A percentile compares a stretch with the other conserved stretches of the same genome.
These are phyloP conservation scores for Leccinum truebloodii DNA, from an alignment of 768 basidiomycete species.

Conservation along the genomic window DNA sequence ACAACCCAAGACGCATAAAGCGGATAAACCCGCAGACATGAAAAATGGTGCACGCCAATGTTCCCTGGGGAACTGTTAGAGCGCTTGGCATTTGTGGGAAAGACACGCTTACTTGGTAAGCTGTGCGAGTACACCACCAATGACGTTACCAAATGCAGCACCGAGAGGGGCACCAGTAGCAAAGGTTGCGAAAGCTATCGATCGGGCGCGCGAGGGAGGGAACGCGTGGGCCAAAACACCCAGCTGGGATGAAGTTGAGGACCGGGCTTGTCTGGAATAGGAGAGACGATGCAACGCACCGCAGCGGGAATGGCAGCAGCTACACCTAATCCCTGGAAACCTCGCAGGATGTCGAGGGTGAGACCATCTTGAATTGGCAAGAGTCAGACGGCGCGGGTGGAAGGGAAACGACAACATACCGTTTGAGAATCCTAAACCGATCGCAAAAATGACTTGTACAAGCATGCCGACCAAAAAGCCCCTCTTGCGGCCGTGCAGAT, in stretches of 20 bases:
- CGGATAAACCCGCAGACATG: constrained; percentile 57
- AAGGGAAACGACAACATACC: constrained; percentile 32
- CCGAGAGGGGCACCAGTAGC: constrained; percentile 85
- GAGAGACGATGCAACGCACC: constrained; percentile 39
- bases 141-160: constrained; percentile 62
- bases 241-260: constrained; percentile 41
- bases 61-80: constrained; percentile 16
- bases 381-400: too few relatives aligned
- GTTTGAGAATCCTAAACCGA: constrained; percentile 67
- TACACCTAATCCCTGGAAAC: constrained; percentile 78
- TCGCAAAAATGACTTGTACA: constrained; percentile 53
- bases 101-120: constrained; percentile 35
- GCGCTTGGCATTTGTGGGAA: not conserved
- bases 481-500: constrained; percentile 73
- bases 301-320: constrained; percentile 76
- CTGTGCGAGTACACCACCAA: constrained; percentile 74
- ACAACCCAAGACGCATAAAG: constrained; percentile 52
- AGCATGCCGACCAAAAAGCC: constrained; percentile 62
- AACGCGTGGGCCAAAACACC: constrained; percentile 84
- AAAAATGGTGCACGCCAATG: constrained; percentile 74
- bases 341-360: constrained; percentile 70
- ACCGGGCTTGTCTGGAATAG: not conserved
- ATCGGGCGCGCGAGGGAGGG: constrained; percentile 63
- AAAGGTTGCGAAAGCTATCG: constrained; percentile 81
- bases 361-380: constrained; percentile 47